Evolutionary conservation across 1,139 yeast species (phyloP).

Genomic region (Kodamaea anthophila): DNA sequence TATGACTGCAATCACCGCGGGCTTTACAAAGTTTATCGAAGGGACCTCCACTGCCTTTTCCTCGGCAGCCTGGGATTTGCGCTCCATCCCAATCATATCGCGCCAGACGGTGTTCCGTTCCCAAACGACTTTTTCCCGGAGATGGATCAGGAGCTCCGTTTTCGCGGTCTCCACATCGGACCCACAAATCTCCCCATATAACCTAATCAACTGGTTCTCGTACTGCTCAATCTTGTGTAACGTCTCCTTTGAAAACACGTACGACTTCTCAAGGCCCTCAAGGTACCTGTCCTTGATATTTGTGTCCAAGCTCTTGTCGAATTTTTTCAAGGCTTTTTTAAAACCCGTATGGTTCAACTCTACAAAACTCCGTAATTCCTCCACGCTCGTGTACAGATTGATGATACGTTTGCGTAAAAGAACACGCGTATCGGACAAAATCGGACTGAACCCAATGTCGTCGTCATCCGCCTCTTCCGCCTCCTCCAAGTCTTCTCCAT

Average conservation of each 20-base stretch:
- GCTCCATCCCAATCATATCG: constrained; percentile 35
- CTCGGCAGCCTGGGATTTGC: constrained; percentile 30
- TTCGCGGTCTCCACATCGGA: constrained; percentile 35
- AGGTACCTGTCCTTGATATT: constrained; percentile 34
- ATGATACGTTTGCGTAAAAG: constrained; percentile 51
- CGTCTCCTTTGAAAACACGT: constrained; percentile 27
- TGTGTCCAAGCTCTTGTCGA: constrained; percentile 55
- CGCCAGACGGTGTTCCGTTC: constrained; percentile 71
- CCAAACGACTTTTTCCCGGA: constrained; percentile 72
- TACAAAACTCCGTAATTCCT: constrained; percentile 60
- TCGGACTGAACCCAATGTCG: no score
- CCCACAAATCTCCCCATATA: constrained; percentile 40
- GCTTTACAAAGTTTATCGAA: constrained; percentile 30
- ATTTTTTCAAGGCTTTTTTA: constrained; percentile 61
- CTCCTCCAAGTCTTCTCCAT: constrained; percentile 11
- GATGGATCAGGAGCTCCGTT: constrained; percentile 50
- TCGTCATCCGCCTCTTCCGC: constrained; percentile 9
- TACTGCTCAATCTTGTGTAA: constrained; percentile 14
- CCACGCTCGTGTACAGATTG: constrained; percentile 51
- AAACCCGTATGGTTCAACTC: constrained; percentile 66
- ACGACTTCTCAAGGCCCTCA: constrained; percentile 23
- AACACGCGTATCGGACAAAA: constrained; percentile 44
- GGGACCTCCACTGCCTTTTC: constrained; percentile 9
- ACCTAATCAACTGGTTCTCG: constrained; percentile 27
- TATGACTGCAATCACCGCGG: constrained; percentile 36